These are phyloP conservation scores for Dipodascus geniculatus DNA, from an alignment of 805 yeast genomes.

Conservation along the genomic window DNA sequence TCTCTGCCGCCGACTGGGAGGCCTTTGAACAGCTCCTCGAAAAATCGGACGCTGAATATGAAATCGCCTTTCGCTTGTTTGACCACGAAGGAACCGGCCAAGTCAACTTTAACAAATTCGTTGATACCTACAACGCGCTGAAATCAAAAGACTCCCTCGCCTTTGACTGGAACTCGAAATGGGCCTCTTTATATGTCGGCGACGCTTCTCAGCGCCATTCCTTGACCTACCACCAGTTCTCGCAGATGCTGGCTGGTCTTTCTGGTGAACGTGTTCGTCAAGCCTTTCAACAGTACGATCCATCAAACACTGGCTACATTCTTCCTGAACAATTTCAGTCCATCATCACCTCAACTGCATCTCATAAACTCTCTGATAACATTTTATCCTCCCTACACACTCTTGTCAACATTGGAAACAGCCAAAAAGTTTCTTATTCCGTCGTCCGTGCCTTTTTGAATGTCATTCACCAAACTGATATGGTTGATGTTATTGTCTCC, in stretches of 20 bases:
- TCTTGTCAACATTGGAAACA: constrained; percentile 24
- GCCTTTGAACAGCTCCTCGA: constrained; percentile 48
- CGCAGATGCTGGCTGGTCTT: constrained; percentile 34
- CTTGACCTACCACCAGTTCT: constrained; percentile 31
- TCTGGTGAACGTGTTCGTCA: constrained; percentile 36
- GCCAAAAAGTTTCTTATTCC: constrained; percentile 28
- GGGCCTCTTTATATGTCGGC: constrained; percentile 33
- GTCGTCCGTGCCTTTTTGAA: constrained; percentile 33
- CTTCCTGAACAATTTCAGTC: constrained; percentile 29
- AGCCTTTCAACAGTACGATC: constrained; percentile 30
- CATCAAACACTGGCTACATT: constrained; percentile 27
- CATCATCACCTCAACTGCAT: constrained; percentile 27
- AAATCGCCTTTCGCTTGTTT: constrained; percentile 35
- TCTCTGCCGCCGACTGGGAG: constrained; percentile 61
- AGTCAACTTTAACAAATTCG: constrained; percentile 30
- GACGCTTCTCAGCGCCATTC: constrained; percentile 26
- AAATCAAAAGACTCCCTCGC: constrained; percentile 27
- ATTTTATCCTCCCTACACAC: constrained; percentile 28
- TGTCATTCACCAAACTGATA: constrained; percentile 30
- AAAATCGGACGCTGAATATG: constrained; percentile 44
- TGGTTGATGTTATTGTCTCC: constrained; percentile 28
- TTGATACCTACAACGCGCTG: constrained; percentile 26
- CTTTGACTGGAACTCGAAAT: constrained; percentile 32
- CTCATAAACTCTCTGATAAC: constrained; percentile 31
- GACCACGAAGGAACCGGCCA: constrained; percentile 28